Conservation (phyloP, 495 filamentous ascomycete species). For the Lepraria neglecta region DNA sequence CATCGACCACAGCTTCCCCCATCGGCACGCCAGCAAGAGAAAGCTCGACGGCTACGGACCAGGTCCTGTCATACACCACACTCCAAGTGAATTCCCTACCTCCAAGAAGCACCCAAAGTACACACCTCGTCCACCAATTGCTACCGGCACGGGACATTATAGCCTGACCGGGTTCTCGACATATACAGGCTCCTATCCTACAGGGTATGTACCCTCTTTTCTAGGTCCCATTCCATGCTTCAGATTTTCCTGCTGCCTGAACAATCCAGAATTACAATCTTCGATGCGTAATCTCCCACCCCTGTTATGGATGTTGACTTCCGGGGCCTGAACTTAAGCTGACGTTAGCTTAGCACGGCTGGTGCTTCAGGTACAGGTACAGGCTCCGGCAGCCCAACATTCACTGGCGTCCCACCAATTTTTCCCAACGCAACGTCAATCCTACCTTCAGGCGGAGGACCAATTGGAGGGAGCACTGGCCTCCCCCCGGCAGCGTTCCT, state of each 20-base stretch:
- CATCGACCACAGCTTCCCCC: background rate
- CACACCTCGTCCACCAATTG: background rate
- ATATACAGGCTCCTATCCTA: slow-evolving; percentile 1
- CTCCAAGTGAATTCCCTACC: background rate
- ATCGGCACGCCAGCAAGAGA: background rate
- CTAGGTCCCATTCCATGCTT: background rate
- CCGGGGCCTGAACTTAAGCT: background rate
- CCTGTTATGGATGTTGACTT: too few relatives aligned
- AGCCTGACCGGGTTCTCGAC: background rate
- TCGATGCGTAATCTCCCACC: too few relatives aligned
- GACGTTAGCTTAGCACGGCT: background rate
- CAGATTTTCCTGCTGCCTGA: too few relatives aligned
- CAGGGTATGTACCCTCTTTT: background rate
- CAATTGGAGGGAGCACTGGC: background rate
- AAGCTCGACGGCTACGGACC: background rate
- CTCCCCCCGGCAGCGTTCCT: background rate
- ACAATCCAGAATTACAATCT: too few relatives aligned
- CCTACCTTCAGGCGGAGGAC: background rate
- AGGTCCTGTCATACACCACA: background rate
- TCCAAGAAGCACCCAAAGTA: background rate
- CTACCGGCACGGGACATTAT: background rate
- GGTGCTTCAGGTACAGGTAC: background rate
- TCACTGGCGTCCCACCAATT: background rate
- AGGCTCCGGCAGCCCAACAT: background rate
- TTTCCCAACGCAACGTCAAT: background rate